Evolutionary conservation across 1,284 basidiomycete species (phyloP).

Genomic region (Porogramme epimiltina): DNA sequence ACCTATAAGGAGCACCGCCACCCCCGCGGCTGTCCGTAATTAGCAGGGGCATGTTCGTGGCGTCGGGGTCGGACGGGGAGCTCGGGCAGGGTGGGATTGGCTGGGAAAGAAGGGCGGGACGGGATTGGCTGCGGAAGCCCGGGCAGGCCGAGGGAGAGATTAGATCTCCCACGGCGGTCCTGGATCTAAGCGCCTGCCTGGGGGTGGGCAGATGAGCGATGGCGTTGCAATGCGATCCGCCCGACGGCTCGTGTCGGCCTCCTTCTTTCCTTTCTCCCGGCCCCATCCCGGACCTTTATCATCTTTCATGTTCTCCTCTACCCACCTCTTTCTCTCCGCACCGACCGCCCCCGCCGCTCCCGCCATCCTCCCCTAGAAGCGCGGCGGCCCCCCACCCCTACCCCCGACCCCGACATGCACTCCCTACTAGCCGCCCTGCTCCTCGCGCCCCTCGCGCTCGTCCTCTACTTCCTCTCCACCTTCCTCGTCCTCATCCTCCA

Average conservation of each 20-base stretch:
- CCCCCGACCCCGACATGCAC: slow-evolving; percentile 5
- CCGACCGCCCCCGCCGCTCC: slow-evolving; percentile 5
- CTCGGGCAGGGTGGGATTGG: not conserved
- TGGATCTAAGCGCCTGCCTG: not conserved
- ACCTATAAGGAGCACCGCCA: not conserved
- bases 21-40: not conserved
- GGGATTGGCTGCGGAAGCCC: not conserved
- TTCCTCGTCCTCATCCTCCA: slow-evolving; percentile 37
- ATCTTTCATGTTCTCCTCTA: slow-evolving; percentile 15
- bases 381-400: not conserved
- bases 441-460: slow-evolving; percentile 6
- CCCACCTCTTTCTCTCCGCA: slow-evolving; percentile 8
- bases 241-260: slow-evolving; percentile 7
- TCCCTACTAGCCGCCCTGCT: slow-evolving; percentile 5
- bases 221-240: not conserved
- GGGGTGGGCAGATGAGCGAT: not conserved
- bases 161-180: not conserved
- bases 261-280: slow-evolving; percentile 6
- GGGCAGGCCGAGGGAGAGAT: not conserved
- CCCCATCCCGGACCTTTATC: slow-evolving; percentile 13
- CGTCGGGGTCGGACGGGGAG: not conserved
- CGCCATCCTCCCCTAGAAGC: not conserved
- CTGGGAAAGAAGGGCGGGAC: not conserved
- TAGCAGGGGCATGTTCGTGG: not conserved
- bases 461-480: slow-evolving; percentile 32